These are phyloP conservation scores for Gyromitra esculenta DNA, from an alignment of 2,329 filamentous ascomycete genomes.

Conservation along the genomic window DNA sequence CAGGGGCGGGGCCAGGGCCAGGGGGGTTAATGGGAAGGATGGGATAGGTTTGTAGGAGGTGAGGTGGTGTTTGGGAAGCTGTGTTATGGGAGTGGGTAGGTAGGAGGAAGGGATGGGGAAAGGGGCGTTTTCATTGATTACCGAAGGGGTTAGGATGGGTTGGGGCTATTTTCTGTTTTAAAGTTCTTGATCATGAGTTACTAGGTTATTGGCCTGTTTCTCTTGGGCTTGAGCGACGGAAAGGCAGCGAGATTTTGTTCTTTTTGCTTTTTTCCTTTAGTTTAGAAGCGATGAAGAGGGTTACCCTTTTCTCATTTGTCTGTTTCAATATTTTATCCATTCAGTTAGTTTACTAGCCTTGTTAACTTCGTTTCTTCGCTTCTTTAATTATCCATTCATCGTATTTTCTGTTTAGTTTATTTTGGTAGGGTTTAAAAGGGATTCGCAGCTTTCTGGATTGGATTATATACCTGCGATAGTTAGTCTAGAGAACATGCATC, in stretches of 20 bases:
- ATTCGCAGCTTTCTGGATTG: slow-evolving; percentile 14
- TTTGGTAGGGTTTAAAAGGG: slow-evolving; percentile 7
- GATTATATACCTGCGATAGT: slow-evolving; percentile 3
- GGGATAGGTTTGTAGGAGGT: slow-evolving; percentile 6
- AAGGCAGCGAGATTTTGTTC: not conserved
- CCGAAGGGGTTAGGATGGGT: slow-evolving; percentile 26
- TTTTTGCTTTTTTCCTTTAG: not conserved
- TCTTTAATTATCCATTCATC: slow-evolving; percentile 22
- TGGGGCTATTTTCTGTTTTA: slow-evolving; percentile 20
- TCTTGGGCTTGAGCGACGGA: slow-evolving; percentile 8
- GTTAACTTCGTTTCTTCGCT: slow-evolving; percentile 10
- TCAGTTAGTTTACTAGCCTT: slow-evolving; percentile 18
- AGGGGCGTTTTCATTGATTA: slow-evolving; percentile 46
- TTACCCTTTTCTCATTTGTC: not conserved
- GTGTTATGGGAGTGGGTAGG: not conserved
- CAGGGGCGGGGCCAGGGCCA: slow-evolving; percentile 12
- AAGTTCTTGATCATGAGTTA: slow-evolving; percentile 4
- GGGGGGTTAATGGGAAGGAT: slow-evolving; percentile 18
- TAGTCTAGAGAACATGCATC: slow-evolving; percentile 9
- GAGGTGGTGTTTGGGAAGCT: not conserved
- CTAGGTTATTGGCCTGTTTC: not conserved
- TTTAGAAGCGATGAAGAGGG: not conserved
- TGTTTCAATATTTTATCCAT: not conserved
- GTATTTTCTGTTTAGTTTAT: slow-evolving; percentile 11
- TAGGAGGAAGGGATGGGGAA: not conserved